phyloP scores from a whole-genome alignment of 164 flowering plant species.

The Sedum album region DNA sequence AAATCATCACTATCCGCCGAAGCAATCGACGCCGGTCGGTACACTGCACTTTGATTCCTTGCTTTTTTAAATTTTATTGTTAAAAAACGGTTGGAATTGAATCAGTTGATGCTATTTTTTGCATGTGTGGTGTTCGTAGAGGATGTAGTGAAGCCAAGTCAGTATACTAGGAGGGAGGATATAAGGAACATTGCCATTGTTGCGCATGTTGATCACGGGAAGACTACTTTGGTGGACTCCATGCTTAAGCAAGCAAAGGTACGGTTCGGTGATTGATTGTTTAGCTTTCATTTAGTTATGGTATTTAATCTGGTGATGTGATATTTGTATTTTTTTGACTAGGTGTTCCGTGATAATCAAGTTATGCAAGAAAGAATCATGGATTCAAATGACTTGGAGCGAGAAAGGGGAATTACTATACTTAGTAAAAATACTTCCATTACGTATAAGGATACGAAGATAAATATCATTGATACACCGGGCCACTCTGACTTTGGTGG shows the following conservation, averaged over 20 bases:
- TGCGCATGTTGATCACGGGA: conserved; percentile 99
- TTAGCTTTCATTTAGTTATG: background rate
- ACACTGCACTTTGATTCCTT: too few species aligned
- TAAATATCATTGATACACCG: conserved; percentile 96
- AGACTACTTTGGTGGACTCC: conserved; percentile 94
- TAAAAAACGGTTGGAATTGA: background rate
- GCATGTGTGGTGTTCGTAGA: background rate
- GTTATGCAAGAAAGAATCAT: conserved; percentile 86
- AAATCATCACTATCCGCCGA: conserved; percentile 1
- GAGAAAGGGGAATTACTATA: conserved; percentile 97
- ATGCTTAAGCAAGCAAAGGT: conserved; percentile 98
- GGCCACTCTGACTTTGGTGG: conserved; percentile 99
- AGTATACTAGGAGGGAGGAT: conserved; percentile 61
- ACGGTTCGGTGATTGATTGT: background rate
- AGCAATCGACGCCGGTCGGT: background rate
- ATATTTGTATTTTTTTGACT: conserved; percentile 13
- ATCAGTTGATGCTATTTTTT: background rate
- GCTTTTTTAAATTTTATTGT: too few species aligned
- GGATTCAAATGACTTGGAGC: conserved; percentile 98
- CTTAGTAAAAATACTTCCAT: conserved; percentile 97
- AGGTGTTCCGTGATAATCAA: conserved; percentile 98
- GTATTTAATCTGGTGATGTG: background rate
- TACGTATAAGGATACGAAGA: conserved; percentile 75
- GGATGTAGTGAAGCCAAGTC: conserved; percentile 42
- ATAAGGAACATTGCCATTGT: conserved; percentile 95